Evolutionary conservation across 148 eudicot species (phyloP).

Genomic region (Cornus controversa): DNA sequence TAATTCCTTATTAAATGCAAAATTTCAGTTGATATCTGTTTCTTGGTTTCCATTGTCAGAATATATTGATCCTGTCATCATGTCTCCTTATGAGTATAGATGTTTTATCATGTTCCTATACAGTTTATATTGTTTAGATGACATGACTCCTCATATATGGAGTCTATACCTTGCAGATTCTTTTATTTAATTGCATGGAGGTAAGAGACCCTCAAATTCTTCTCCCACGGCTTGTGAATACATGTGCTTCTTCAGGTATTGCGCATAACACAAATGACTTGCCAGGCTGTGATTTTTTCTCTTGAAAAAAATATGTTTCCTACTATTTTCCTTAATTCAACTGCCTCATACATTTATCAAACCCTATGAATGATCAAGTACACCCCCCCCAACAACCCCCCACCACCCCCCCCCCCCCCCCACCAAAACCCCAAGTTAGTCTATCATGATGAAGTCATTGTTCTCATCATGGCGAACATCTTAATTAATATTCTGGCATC

Average conservation of each 20-base stretch:
- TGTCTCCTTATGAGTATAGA: not conserved
- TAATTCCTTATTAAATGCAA: not conserved
- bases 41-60: not conserved
- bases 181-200: constrained; percentile 88
- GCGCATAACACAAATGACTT: not conserved
- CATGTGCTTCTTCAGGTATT: constrained; percentile 76
- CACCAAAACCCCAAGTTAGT: too few species aligned
- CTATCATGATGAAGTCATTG: not conserved
- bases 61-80: not conserved
- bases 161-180: constrained; percentile 46
- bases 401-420: too few species aligned
- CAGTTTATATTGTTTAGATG: not conserved
- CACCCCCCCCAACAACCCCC: too few species aligned
- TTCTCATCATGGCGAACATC: not conserved
- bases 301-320: not conserved
- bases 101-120: not conserved
- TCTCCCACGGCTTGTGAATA: constrained; percentile 67
- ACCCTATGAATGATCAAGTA: not conserved
- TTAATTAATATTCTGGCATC: not conserved
- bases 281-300: not conserved
- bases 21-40: constrained; percentile 1
- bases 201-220: constrained; percentile 74
- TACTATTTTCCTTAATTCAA: not conserved
- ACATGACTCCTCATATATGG: not conserved
- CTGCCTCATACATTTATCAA: not conserved